These are phyloP conservation scores for Oidium heveae DNA, from an alignment of 2,329 filamentous ascomycete genomes.

Conservation along the genomic window DNA sequence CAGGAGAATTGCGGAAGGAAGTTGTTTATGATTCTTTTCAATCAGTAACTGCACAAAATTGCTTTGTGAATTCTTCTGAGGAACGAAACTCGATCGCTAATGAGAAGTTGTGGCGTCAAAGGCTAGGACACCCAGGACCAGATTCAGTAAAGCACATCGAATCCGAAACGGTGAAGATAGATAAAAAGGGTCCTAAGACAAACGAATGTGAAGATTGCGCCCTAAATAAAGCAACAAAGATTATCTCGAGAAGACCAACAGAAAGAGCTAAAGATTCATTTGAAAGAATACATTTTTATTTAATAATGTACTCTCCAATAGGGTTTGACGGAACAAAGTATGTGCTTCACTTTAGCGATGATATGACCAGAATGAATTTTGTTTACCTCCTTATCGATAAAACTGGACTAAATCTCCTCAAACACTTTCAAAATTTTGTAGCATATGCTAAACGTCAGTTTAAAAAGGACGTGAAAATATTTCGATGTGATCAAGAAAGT, in stretches of 20 bases:
- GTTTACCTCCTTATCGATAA: not conserved
- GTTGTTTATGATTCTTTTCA: too few species aligned
- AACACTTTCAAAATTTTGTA: not conserved
- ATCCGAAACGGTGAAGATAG: not conserved
- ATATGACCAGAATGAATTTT: not conserved
- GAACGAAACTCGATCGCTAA: too few species aligned
- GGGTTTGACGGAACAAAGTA: not conserved
- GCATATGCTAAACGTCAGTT: not conserved
- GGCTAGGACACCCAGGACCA: too few species aligned
- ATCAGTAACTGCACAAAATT: too few species aligned
- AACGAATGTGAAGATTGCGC: not conserved
- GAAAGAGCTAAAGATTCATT: not conserved
- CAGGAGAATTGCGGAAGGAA: too few species aligned
- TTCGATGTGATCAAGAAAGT: not conserved
- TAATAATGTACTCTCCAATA: not conserved
- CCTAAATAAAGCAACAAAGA: not conserved
- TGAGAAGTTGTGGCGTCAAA: too few species aligned
- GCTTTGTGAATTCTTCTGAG: too few species aligned
- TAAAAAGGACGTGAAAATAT: not conserved
- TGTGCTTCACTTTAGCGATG: not conserved
- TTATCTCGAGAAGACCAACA: not conserved
- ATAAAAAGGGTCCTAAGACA: not conserved
- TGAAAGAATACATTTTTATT: not conserved
- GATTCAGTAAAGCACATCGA: not conserved
- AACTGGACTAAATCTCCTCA: not conserved